These are phyloP conservation scores for Raphanus raphanistrum DNA, from an alignment of 345 rosid genomes.

Conservation along the genomic window DNA sequence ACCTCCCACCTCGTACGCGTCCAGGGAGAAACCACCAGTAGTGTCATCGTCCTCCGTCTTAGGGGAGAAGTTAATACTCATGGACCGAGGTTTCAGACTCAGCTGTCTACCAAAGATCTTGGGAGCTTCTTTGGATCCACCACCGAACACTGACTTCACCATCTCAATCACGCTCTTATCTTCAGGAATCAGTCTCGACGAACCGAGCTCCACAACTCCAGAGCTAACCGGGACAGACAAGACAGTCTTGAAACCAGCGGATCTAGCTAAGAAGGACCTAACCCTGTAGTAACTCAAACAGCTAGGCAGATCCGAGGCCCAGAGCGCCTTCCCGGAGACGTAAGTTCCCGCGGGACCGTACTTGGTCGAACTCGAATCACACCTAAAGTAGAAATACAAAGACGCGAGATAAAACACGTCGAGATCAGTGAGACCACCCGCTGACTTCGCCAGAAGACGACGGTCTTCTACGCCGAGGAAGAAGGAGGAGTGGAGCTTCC, in stretches of 20 bases:
- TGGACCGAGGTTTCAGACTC: slow-evolving; percentile 63
- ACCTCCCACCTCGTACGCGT: slow-evolving; percentile 50
- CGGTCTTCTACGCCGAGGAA: slow-evolving; percentile 45
- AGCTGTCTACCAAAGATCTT: slow-evolving; percentile 87
- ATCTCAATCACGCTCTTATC: slow-evolving; percentile 59
- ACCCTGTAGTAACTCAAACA: slow-evolving; percentile 59
- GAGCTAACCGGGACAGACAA: slow-evolving; percentile 67
- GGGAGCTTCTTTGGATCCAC: slow-evolving; percentile 57
- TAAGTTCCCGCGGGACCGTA: slow-evolving; percentile 62
- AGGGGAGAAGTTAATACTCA: slow-evolving; percentile 79
- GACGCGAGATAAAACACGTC: slow-evolving; percentile 80
- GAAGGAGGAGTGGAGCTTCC: slow-evolving; percentile 62
- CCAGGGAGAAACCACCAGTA: slow-evolving; percentile 55
- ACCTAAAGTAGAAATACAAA: slow-evolving; percentile 58
- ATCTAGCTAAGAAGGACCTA: slow-evolving; percentile 74
- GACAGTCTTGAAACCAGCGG: slow-evolving; percentile 75
- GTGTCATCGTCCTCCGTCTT: slow-evolving; percentile 88
- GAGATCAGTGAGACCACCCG: slow-evolving; percentile 47
- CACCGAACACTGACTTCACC: slow-evolving; percentile 64
- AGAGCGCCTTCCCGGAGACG: slow-evolving; percentile 59
- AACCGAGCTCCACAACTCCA: slow-evolving; percentile 93
- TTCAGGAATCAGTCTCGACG: slow-evolving; percentile 60
- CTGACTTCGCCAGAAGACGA: slow-evolving; percentile 41
- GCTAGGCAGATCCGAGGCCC: slow-evolving; percentile 59
- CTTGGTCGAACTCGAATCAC: slow-evolving; percentile 56